Percentiles rank a stretch among this genome's conserved stretches.
These are phyloP conservation scores for Elymus sibiricus DNA, from an alignment of 176 grass and related monocot species.

Conservation along the genomic window DNA sequence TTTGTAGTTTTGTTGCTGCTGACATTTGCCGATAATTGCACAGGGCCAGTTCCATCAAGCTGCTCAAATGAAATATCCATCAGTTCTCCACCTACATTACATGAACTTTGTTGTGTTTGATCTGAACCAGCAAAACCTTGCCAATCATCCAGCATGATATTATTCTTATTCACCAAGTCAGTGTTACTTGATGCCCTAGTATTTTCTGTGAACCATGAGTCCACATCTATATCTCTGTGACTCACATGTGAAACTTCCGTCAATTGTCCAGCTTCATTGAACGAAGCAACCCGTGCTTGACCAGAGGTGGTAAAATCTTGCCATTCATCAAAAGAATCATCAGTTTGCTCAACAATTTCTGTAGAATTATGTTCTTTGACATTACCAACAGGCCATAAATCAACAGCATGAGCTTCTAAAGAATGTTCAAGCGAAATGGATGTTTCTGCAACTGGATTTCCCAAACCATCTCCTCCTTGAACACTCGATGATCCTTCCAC, in stretches of 20 bases:
- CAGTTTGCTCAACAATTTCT: slow-evolving; percentile 39
- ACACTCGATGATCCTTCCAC: slow-evolving; percentile 6
- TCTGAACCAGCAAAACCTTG: slow-evolving; percentile 48
- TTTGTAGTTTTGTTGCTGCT: slow-evolving; percentile 29
- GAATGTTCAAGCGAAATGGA: slow-evolving; percentile 21
- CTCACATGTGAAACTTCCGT: slow-evolving; percentile 8
- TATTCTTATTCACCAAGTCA: slow-evolving; percentile 22
- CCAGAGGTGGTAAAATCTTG: slow-evolving; percentile 53
- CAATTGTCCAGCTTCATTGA: slow-evolving; percentile 24
- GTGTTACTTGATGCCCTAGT: slow-evolving; percentile 10
- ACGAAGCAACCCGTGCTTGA: slow-evolving; percentile 26
- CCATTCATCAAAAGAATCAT: slow-evolving; percentile 53
- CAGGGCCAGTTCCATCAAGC: slow-evolving; percentile 19
- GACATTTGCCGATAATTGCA: slow-evolving; percentile 15
- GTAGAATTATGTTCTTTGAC: slow-evolving; percentile 1
- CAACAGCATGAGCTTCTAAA: slow-evolving; percentile 42
- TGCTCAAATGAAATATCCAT: slow-evolving; percentile 21
- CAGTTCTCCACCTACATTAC: slow-evolving; percentile 26
- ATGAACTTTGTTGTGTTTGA: slow-evolving; percentile 37
- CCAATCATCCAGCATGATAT: slow-evolving; percentile 43
- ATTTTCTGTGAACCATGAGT: slow-evolving; percentile 48
- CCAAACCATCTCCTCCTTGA: background rate
- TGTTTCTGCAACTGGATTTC: slow-evolving; percentile 24
- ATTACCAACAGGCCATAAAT: slow-evolving; percentile 43
- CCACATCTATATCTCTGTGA: slow-evolving; percentile 34